A percentile compares a stretch with the other conserved stretches of the same genome.
Evolutionary conservation across 495 filamentous ascomycete genomes (phyloP).

Genomic region (Aspergillus incahuasiensis): DNA sequence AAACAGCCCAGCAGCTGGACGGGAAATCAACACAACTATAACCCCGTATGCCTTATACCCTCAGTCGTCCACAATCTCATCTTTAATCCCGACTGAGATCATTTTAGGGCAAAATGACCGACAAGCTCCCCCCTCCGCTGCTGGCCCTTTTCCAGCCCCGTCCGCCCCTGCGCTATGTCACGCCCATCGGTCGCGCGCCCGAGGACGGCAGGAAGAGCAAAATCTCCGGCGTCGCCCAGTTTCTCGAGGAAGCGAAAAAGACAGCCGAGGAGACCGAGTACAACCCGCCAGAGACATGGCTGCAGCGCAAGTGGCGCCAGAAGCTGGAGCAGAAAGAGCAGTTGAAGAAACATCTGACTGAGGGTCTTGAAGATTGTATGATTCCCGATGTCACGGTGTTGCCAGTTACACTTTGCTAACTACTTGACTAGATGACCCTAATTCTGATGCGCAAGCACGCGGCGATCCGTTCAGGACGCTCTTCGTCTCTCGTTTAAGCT

Average conservation of each 20-base stretch:
- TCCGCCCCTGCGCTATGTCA: constrained; percentile 84
- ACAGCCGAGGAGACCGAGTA: constrained; percentile 71
- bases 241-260: constrained; percentile 61
- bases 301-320: constrained; percentile 75
- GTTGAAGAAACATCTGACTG: constrained; percentile 57
- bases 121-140: constrained; percentile 88
- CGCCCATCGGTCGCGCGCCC: constrained; percentile 75
- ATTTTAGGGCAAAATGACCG: constrained; percentile 63
- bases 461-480: constrained; percentile 95
- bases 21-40: background rate
- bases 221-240: constrained; percentile 69
- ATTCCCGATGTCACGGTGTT: background rate
- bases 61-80: background rate
- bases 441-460: constrained; percentile 70
- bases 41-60: constrained; percentile 7
- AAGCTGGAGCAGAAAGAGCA: constrained; percentile 71
- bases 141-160: constrained; percentile 91
- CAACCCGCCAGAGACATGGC: constrained; percentile 84
- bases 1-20: background rate
- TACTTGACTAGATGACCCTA: constrained; percentile 55
- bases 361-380: constrained; percentile 65
- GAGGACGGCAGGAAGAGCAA: constrained; percentile 67
- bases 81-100: background rate
- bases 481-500: constrained; percentile 85
- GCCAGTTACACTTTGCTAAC: constrained; percentile 8